A percentile compares a stretch with the other conserved stretches of the same genome.
Conservation (phyloP, 352 stramenopile genomes). For the Peronospora farinosa region DNA sequence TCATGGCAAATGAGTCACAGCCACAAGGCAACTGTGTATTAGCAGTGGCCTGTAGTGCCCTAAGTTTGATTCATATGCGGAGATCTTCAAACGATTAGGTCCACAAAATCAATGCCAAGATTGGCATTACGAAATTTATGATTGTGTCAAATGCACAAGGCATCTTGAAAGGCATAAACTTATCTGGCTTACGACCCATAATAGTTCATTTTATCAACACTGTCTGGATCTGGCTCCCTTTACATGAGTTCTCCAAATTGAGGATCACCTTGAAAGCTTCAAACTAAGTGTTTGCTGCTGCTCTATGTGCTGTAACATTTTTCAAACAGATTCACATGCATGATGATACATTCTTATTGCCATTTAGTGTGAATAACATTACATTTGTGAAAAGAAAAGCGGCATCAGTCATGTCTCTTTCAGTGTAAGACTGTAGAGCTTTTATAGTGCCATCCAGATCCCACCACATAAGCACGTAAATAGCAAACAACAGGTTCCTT, state of each 20-base stretch:
- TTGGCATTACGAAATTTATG: too few species aligned
- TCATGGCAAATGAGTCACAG: background rate
- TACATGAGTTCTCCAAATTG: constrained; percentile 57
- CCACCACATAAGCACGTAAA: constrained; percentile 21
- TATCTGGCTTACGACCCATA: constrained; percentile 76
- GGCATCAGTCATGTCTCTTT: constrained; percentile 15
- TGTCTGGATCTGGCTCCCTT: constrained; percentile 56
- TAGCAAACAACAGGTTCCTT: constrained; percentile 17
- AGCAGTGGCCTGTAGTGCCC: background rate
- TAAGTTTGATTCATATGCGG: constrained; percentile 6
- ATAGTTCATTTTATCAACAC: constrained; percentile 35
- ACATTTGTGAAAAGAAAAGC: constrained; percentile 8
- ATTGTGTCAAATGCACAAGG: constrained; percentile 66
- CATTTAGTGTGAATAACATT: constrained; percentile 7
- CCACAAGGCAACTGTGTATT: constrained; percentile 9
- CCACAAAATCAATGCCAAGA: constrained; percentile 36
- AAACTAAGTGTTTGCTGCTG: constrained; percentile 54
- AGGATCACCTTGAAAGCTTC: constrained; percentile 74
- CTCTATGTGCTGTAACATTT: constrained; percentile 31
- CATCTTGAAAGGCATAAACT: constrained; percentile 77
- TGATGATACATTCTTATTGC: constrained; percentile 23
- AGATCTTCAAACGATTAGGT: constrained; percentile 6
- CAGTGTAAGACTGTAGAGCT: constrained; percentile 15
- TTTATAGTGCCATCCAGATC: constrained; percentile 26
- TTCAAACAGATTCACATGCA: constrained; percentile 63